Percentiles rank a stretch among this genome's conserved stretches.
phyloP scores from a whole-genome alignment of 257 asterid species.

The Cordia subcordata region DNA sequence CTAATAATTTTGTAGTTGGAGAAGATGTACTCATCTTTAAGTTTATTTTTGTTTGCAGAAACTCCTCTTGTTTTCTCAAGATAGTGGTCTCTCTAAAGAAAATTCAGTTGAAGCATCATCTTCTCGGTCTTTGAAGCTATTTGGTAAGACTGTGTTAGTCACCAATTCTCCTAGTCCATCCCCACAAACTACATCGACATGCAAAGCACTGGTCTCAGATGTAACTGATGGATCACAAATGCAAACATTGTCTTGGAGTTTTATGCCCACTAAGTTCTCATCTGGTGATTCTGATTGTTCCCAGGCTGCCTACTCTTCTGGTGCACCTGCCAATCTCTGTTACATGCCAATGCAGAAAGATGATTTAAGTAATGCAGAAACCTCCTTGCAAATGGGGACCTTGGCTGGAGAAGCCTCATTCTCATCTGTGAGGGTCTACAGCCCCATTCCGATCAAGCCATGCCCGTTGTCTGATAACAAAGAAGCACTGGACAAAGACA shows the following conservation, averaged over 20 bases:
- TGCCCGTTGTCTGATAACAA: constrained; percentile 12
- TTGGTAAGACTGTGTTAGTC: constrained; percentile 67
- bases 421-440: constrained; percentile 35
- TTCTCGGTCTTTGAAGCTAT: constrained; percentile 57
- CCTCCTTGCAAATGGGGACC: constrained; percentile 35
- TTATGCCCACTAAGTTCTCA: constrained; percentile 24
- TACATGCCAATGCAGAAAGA: constrained; percentile 11
- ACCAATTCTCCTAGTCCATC: constrained; percentile 31
- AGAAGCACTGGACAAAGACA: constrained; percentile 19
- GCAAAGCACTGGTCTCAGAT: constrained; percentile 25
- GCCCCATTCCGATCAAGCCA: constrained; percentile 54
- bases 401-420: constrained; percentile 23
- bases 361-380: not conserved
- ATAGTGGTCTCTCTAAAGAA: constrained; percentile 27
- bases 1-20: not conserved
- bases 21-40: not conserved
- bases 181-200: constrained; percentile 16
- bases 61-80: constrained; percentile 37
- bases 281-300: constrained; percentile 16
- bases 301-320: constrained; percentile 14
- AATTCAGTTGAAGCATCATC: constrained; percentile 43
- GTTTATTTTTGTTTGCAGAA: constrained; percentile 34
- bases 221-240: constrained; percentile 19
- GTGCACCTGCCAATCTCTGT: constrained; percentile 14
- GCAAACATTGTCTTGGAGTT: constrained; percentile 21